Evolutionary conservation across 331 rosid genomes (phyloP).

Genomic region (Quercus phellos): DNA sequence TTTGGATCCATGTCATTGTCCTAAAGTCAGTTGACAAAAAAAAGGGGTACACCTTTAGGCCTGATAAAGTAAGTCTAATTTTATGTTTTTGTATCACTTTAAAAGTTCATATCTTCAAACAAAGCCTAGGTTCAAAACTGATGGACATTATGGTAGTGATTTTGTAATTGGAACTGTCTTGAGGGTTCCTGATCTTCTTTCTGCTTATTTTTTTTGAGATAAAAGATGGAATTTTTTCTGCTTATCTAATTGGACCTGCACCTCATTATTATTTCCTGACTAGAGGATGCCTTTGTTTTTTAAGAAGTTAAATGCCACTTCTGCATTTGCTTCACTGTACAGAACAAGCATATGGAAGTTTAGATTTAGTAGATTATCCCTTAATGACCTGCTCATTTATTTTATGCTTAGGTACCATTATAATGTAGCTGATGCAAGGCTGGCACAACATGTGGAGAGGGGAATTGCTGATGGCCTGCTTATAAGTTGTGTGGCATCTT

Average conservation of each 20-base stretch:
- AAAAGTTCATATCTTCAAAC: background rate
- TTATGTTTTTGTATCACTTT: background rate
- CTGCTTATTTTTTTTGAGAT: background rate
- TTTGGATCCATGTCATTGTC: background rate
- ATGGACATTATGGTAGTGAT: background rate
- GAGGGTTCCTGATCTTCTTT: background rate
- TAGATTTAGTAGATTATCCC: background rate
- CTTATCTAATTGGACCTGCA: background rate
- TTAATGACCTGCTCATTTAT: background rate
- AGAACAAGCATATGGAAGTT: background rate
- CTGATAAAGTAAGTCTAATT: background rate
- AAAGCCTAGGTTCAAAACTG: background rate
- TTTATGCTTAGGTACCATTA: constrained; percentile 69
- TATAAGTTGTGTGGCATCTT: constrained; percentile 83
- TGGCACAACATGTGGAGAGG: constrained; percentile 84
- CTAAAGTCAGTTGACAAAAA: background rate
- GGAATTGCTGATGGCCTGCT: constrained; percentile 91
- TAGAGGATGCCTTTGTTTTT: background rate
- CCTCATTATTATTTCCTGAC: background rate
- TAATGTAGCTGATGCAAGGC: constrained; percentile 80
- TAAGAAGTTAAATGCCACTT: background rate
- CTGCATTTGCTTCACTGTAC: background rate
- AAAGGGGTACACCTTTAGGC: background rate
- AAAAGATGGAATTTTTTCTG: background rate
- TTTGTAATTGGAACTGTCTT: background rate